Percentiles rank a stretch among this genome's conserved stretches.
Conservation (phyloP, 2,329 filamentous ascomycete genomes). For the Ophiostoma perfectum region DNA sequence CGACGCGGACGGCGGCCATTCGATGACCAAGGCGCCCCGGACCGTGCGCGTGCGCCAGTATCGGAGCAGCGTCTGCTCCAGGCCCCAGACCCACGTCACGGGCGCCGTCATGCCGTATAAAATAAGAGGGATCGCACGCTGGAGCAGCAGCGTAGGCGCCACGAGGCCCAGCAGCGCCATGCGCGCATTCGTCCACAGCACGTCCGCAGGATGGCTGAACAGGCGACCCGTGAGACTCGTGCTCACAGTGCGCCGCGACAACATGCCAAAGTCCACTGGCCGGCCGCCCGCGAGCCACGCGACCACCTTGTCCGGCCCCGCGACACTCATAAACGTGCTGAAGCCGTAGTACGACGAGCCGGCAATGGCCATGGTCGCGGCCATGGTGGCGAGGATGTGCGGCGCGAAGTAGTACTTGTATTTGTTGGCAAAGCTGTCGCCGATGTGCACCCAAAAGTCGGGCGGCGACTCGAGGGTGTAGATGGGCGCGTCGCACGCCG, state of each 20-base stretch:
- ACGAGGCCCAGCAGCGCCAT: constrained; percentile 40
- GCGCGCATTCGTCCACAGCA: constrained; percentile 26
- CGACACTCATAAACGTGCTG: constrained; percentile 47
- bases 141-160: constrained; percentile 43
- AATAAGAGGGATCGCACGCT: constrained; percentile 41
- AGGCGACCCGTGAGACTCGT: neutral
- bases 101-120: constrained; percentile 41
- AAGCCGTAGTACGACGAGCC: constrained; percentile 51
- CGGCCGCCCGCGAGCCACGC: constrained; percentile 36
- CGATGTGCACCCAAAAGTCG: constrained; percentile 64
- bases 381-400: constrained; percentile 59
- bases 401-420: constrained; percentile 50
- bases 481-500: constrained; percentile 83
- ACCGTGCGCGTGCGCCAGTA: constrained; percentile 32
- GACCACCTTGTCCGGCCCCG: constrained; percentile 43
- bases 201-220: constrained; percentile 20
- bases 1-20: constrained; percentile 50
- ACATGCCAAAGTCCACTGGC: neutral
- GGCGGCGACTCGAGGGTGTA: constrained; percentile 62
- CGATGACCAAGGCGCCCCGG: neutral
- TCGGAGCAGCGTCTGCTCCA: constrained; percentile 40
- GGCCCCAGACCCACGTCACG: constrained; percentile 41
- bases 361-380: constrained; percentile 47
- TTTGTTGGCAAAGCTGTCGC: constrained; percentile 52
- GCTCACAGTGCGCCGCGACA: neutral